Conservation (phyloP, 2,329 filamentous ascomycete genomes). For the Talaromyces pinophilus region DNA sequence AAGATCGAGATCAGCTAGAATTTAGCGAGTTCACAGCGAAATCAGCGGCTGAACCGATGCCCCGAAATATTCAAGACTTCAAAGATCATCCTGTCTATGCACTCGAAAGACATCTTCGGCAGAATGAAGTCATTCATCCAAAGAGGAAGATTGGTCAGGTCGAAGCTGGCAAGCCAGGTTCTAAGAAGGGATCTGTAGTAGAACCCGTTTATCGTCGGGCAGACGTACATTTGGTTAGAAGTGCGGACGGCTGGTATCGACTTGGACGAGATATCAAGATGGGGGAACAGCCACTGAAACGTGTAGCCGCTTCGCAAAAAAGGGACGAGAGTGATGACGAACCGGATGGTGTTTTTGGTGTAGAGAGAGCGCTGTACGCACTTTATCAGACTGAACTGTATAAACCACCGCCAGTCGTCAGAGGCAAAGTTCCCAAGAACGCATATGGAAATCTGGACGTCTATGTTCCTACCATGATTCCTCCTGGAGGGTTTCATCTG, state of each 20-base stretch:
- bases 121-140: constrained; percentile 79
- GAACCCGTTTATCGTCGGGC: constrained; percentile 80
- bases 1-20: constrained; percentile 81
- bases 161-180: constrained; percentile 50
- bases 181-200: constrained; percentile 58
- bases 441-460: constrained; percentile 64
- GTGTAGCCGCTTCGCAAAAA: constrained; percentile 54
- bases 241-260: constrained; percentile 87
- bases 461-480: constrained; percentile 65
- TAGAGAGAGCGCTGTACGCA: constrained; percentile 62
- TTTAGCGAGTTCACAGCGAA: constrained; percentile 70
- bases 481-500: constrained; percentile 60
- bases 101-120: constrained; percentile 77
- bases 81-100: constrained; percentile 83
- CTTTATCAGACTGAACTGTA: constrained; percentile 69
- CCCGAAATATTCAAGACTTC: constrained; percentile 81
- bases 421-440: constrained; percentile 68
- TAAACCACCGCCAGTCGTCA: constrained; percentile 70
- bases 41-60: constrained; percentile 78
- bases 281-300: constrained; percentile 80
- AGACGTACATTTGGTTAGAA: constrained; percentile 77
- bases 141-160: constrained; percentile 75
- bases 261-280: constrained; percentile 76
- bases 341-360: constrained; percentile 47
- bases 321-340: constrained; percentile 44